Percentiles rank a stretch among this genome's conserved stretches.
Conservation (phyloP, 1,284 basidiomycete genomes). For the Cryptococcus floricola region DNA sequence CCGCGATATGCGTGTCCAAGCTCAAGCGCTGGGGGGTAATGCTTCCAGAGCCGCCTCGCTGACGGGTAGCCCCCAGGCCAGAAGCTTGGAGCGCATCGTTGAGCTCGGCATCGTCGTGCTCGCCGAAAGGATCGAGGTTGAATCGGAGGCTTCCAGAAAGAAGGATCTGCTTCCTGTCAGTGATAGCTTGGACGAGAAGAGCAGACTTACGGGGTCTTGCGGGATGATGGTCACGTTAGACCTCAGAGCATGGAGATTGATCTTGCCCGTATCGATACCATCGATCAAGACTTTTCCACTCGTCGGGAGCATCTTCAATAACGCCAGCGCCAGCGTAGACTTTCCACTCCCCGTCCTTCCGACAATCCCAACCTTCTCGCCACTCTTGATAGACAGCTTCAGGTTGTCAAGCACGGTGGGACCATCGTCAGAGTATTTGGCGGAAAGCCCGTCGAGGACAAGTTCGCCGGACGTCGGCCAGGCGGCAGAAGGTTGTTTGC, state of each 20-base stretch:
- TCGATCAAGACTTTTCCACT: slow-evolving; percentile 55
- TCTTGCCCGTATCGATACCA: slow-evolving; percentile 44
- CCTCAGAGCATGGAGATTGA: slow-evolving; percentile 63
- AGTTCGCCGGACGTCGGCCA: slow-evolving; percentile 73
- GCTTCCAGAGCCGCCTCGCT: slow-evolving; percentile 18
- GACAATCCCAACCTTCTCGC: slow-evolving; percentile 62
- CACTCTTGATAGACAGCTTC: slow-evolving; percentile 57
- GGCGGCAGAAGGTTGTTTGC: slow-evolving; percentile 64
- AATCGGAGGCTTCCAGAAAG: slow-evolving; percentile 73
- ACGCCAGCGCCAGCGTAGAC: slow-evolving; percentile 52
- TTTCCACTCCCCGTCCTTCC: slow-evolving; percentile 74
- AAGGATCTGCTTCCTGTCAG: slow-evolving; percentile 40
- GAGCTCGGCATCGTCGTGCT: slow-evolving; percentile 63
- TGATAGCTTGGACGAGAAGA: neutral
- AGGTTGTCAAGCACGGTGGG: slow-evolving; percentile 57
- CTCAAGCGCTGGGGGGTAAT: slow-evolving; percentile 42
- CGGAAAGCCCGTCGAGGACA: slow-evolving; percentile 55
- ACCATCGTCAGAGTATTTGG: slow-evolving; percentile 50
- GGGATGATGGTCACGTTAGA: slow-evolving; percentile 57
- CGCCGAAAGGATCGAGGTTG: slow-evolving; percentile 70
- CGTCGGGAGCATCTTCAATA: slow-evolving; percentile 56
- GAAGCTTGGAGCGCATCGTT: slow-evolving; percentile 54
- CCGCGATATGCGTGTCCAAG: slow-evolving; percentile 45
- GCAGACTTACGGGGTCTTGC: slow-evolving; percentile 54
- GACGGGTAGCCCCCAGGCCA: slow-evolving; percentile 43